These are phyloP conservation scores for Naganishia randhawae DNA, from an alignment of 768 basidiomycete species.

Conservation along the genomic window DNA sequence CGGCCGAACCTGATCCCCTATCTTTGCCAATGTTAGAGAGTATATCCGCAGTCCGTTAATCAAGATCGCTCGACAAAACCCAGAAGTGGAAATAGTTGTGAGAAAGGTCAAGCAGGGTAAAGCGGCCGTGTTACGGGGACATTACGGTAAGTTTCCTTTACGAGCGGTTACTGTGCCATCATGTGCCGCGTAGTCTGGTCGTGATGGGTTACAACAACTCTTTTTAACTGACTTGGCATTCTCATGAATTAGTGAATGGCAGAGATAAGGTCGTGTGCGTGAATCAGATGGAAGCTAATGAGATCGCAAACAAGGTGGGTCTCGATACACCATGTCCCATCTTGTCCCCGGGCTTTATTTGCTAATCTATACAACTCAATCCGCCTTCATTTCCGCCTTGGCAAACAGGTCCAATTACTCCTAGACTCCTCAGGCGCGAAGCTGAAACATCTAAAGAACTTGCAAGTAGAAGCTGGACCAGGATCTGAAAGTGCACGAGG, in stretches of 20 bases:
- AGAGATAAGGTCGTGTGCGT: constrained; percentile 51
- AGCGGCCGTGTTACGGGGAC: constrained; percentile 45
- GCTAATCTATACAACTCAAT: neutral
- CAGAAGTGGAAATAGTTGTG: constrained; percentile 49
- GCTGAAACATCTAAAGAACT: constrained; percentile 45
- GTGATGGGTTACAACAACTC: neutral
- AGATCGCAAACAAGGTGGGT: constrained; percentile 43
- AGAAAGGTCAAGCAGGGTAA: constrained; percentile 41
- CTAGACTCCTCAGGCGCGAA: constrained; percentile 46
- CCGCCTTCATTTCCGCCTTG: no score
- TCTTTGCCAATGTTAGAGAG: constrained; percentile 30
- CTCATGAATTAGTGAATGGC: constrained; percentile 41
- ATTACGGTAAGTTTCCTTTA: constrained; percentile 44
- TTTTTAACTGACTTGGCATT: neutral
- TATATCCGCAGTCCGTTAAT: constrained; percentile 42
- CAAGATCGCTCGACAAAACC: constrained; percentile 42
- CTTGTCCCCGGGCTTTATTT: neutral
- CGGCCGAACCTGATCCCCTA: neutral
- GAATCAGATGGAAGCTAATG: constrained; percentile 41
- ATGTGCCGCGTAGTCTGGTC: neutral
- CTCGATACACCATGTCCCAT: neutral
- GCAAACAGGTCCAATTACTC: constrained; percentile 40
- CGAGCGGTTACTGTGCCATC: neutral
- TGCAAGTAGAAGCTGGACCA: constrained; percentile 45
- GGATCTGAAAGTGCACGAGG: constrained; percentile 46